Conservation (phyloP, 345 rosid species). For the Sonneratia alba region DNA sequence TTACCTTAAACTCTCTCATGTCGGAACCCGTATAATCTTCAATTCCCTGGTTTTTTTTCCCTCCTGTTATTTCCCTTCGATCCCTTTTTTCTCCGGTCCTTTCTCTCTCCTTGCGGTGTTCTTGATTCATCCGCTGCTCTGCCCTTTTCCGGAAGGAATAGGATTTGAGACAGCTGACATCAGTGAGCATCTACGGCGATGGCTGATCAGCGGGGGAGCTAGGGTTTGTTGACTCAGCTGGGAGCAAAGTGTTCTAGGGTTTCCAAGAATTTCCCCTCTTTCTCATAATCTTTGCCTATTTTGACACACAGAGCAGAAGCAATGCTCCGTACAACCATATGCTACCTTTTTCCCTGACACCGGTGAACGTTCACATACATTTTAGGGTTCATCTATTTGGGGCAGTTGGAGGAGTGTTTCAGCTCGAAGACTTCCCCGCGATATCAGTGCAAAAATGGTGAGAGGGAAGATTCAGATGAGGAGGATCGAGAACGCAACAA, state of each 20-base stretch:
- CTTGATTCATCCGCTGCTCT: background rate
- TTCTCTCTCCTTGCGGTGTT: background rate
- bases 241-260: background rate
- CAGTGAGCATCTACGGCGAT: background rate
- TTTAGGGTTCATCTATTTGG: background rate
- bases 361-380: background rate
- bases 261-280: background rate
- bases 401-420: too few species aligned
- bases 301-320: background rate
- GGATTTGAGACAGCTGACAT: background rate
- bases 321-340: background rate
- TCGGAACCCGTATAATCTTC: too few species aligned
- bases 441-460: background rate
- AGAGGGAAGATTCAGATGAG: constrained; percentile 16
- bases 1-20: too few species aligned
- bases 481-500: constrained; percentile 6
- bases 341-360: background rate
- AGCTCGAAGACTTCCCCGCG: background rate
- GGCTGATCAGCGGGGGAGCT: background rate
- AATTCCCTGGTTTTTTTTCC: too few species aligned
- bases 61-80: background rate
- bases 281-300: background rate
- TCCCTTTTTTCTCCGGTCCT: background rate
- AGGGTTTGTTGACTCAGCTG: background rate
- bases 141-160: background rate